These are phyloP conservation scores for Chrysoporthe cubensis DNA, from an alignment of 2,329 filamentous ascomycete species.

Conservation along the genomic window DNA sequence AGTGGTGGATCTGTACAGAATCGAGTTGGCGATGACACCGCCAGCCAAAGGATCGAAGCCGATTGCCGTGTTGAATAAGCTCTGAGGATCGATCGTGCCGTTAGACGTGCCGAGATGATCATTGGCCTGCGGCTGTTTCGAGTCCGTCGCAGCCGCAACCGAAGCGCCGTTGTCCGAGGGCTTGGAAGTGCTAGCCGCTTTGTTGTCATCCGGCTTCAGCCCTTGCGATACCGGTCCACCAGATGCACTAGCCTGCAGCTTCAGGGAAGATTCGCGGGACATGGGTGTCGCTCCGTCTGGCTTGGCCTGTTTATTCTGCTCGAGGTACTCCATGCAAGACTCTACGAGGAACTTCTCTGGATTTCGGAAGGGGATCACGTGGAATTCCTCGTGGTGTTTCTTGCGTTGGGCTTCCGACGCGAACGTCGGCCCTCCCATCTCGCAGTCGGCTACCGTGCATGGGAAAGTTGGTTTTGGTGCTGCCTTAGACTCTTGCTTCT, in stretches of 20 bases:
- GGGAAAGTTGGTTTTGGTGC: slow-evolving; percentile 48
- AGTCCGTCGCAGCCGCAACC: slow-evolving; percentile 36
- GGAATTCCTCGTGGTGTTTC: slow-evolving; percentile 61
- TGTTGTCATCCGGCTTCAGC: slow-evolving; percentile 31
- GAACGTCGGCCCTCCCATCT: slow-evolving; percentile 54
- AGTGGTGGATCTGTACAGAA: slow-evolving; percentile 57
- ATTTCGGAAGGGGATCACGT: slow-evolving; percentile 58
- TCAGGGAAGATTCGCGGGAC: slow-evolving; percentile 56
- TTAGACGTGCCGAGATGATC: slow-evolving; percentile 42
- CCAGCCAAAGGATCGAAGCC: slow-evolving; percentile 46
- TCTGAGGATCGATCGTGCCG: slow-evolving; percentile 58
- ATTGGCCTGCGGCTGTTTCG: slow-evolving; percentile 13
- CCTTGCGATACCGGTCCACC: slow-evolving; percentile 46
- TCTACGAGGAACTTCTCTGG: slow-evolving; percentile 58
- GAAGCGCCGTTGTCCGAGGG: slow-evolving; percentile 26
- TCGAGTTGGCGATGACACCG: slow-evolving; percentile 57
- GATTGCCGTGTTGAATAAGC: slow-evolving; percentile 48
- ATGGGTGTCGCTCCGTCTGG: slow-evolving; percentile 50
- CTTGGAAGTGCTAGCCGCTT: slow-evolving; percentile 38
- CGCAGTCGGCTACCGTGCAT: slow-evolving; percentile 61
- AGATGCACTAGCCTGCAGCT: slow-evolving; percentile 50
- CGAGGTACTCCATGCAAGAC: slow-evolving; percentile 56
- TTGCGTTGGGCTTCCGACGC: slow-evolving; percentile 57
- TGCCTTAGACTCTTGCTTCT: slow-evolving; percentile 39
- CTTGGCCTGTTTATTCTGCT: slow-evolving; percentile 47